These are phyloP conservation scores for Rhizopogon vulgaris DNA, from an alignment of 768 basidiomycete species.

Conservation along the genomic window DNA sequence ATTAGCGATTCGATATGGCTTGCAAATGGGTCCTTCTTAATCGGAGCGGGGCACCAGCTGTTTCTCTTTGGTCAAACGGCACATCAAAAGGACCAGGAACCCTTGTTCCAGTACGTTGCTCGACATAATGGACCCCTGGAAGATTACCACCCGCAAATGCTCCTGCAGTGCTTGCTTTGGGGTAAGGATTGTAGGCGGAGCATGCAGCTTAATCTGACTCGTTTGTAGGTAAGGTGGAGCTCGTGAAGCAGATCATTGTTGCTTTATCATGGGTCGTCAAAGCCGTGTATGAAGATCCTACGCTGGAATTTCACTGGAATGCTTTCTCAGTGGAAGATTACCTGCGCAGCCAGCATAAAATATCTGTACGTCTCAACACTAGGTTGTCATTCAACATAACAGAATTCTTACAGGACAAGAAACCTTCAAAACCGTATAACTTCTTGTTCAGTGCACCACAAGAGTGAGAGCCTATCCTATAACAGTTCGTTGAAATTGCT, in stretches of 20 bases:
- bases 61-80: conserved; percentile 61
- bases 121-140: conserved; percentile 79
- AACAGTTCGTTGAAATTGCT: conserved; percentile 1
- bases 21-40: conserved; percentile 71
- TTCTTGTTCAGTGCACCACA: conserved; percentile 47
- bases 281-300: neutral
- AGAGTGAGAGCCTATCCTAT: conserved; percentile 30
- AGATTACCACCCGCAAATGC: conserved; percentile 91
- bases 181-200: conserved; percentile 40
- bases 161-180: conserved; percentile 90
- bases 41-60: conserved; percentile 82
- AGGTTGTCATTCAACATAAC: neutral
- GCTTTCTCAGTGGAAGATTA: conserved; percentile 49
- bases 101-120: conserved; percentile 77
- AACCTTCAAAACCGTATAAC: conserved; percentile 35
- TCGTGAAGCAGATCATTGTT: conserved; percentile 78
- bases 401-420: conserved; percentile 8
- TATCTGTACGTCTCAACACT: conserved; percentile 10
- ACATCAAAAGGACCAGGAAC: conserved; percentile 12
- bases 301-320: conserved; percentile 31
- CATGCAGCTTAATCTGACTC: neutral
- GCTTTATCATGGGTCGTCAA: conserved; percentile 44
- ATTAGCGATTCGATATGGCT: conserved; percentile 93
- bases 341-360: conserved; percentile 13
- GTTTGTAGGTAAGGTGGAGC: conserved; percentile 66